Conservation (phyloP, 1,284 basidiomycete species). For the Cryptococcus hybrid region DNA sequence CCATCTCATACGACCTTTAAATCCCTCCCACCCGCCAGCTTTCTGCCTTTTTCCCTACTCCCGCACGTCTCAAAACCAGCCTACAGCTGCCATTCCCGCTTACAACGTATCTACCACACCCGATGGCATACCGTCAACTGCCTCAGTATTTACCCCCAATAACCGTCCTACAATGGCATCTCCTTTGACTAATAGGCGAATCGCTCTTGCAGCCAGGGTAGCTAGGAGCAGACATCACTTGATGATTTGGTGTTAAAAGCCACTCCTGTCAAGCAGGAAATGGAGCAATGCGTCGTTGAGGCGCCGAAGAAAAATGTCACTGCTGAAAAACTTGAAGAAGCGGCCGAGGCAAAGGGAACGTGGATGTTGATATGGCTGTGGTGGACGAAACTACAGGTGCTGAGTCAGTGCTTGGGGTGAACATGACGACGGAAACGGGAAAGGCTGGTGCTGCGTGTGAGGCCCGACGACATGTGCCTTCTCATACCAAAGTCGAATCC, state of each 20-base stretch:
- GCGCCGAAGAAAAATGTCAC: background rate
- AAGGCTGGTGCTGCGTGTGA: background rate
- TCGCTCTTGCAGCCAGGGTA: background rate
- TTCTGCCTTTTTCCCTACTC: no score
- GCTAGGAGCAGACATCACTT: background rate
- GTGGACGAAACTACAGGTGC: background rate
- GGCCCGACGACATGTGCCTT: background rate
- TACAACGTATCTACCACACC: background rate
- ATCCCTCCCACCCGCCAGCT: no score
- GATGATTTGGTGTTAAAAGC: background rate
- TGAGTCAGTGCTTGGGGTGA: no score
- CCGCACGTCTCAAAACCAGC: no score
- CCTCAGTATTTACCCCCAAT: conserved; percentile 9
- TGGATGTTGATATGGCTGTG: background rate
- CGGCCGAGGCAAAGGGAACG: no score
- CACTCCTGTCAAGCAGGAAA: background rate
- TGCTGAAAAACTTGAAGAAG: no score
- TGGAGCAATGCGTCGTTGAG: background rate
- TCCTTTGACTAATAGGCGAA: background rate
- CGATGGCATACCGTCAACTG: conserved; percentile 3
- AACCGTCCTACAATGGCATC: background rate
- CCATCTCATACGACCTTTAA: no score
- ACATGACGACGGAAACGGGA: no score
- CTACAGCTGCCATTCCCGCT: no score
- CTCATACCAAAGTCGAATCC: background rate